phyloP scores from a whole-genome alignment of 257 asterid species.

The Galeopsis tetrahit region DNA sequence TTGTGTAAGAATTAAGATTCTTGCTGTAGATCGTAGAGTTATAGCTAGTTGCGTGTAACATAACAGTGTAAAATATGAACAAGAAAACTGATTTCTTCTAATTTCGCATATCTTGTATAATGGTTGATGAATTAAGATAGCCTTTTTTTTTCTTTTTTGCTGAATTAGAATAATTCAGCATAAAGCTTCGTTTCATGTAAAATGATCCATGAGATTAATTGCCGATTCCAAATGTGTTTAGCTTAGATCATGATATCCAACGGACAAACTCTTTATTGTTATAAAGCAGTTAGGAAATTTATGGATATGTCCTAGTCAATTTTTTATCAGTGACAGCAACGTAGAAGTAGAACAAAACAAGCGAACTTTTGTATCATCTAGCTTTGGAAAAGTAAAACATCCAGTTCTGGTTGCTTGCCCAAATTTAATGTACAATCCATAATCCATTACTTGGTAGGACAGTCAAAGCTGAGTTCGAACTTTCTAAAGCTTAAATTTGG shows the following conservation, averaged over 20 bases:
- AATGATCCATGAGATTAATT: not conserved
- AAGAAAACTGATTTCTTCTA: constrained; percentile 29
- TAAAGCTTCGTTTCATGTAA: not conserved
- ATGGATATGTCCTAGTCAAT: constrained; percentile 15
- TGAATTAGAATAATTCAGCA: too few species aligned
- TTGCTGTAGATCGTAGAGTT: not conserved
- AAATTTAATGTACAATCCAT: constrained; percentile 23
- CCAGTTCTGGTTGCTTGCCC: constrained; percentile 45
- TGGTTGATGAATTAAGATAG: constrained; percentile 3
- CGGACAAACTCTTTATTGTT: constrained; percentile 45
- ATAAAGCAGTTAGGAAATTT: constrained; percentile 47
- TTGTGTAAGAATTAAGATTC: constrained; percentile 27
- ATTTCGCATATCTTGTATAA: constrained; percentile 1
- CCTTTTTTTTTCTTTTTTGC: not conserved
- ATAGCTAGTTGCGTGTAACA: not conserved
- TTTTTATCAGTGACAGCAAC: constrained; percentile 2
- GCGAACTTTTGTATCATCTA: not conserved
- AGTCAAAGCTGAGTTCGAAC: not conserved
- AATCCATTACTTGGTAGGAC: constrained; percentile 22
- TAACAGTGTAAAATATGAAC: constrained; percentile 12
- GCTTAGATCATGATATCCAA: constrained; percentile 36
- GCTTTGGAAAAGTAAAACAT: constrained; percentile 28
- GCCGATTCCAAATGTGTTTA: constrained; percentile 23
- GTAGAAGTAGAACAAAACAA: constrained; percentile 8
- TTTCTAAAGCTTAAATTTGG: not conserved